Evolutionary conservation across 768 basidiomycete species (phyloP).

Genomic region (Hygrocybe coccinea): DNA sequence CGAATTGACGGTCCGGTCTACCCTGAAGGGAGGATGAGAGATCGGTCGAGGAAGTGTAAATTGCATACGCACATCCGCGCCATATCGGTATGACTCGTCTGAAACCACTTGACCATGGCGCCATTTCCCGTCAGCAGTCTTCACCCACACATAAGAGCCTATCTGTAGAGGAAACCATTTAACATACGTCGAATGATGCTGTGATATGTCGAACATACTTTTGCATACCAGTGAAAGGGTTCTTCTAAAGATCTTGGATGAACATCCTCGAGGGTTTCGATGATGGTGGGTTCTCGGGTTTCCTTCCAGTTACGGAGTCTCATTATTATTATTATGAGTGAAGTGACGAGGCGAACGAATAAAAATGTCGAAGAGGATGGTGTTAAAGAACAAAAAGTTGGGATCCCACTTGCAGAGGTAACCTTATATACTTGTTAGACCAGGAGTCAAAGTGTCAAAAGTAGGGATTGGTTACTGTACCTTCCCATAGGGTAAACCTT

Average conservation of each 20-base stretch:
- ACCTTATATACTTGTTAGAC: too few species aligned
- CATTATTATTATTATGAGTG: conserved; percentile 14
- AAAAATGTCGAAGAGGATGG: background rate
- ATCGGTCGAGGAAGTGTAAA: background rate
- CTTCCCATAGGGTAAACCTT: too few species aligned
- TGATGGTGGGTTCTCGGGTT: conserved; percentile 18
- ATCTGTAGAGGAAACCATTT: conserved; percentile 2
- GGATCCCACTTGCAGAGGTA: too few species aligned
- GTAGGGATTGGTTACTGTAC: too few species aligned
- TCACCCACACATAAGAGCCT: conserved; percentile 16
- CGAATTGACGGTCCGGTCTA: background rate
- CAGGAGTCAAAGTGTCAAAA: too few species aligned
- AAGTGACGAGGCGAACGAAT: background rate
- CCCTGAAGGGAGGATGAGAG: background rate
- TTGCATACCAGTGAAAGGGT: conserved; percentile 18
- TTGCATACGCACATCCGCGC: background rate
- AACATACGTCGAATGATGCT: too few species aligned
- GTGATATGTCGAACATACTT: conserved; percentile 3
- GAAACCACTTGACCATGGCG: background rate
- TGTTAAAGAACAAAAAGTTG: too few species aligned
- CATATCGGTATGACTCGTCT: background rate
- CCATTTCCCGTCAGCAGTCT: conserved; percentile 11
- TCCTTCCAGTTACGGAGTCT: conserved; percentile 21
- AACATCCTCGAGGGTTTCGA: conserved; percentile 20
- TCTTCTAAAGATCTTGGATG: conserved; percentile 20